Evolutionary conservation across 768 basidiomycete species (phyloP), one percentile per base, ranked within the genome.

Genomic region (Tricholoma bakamatsutake): DNA sequence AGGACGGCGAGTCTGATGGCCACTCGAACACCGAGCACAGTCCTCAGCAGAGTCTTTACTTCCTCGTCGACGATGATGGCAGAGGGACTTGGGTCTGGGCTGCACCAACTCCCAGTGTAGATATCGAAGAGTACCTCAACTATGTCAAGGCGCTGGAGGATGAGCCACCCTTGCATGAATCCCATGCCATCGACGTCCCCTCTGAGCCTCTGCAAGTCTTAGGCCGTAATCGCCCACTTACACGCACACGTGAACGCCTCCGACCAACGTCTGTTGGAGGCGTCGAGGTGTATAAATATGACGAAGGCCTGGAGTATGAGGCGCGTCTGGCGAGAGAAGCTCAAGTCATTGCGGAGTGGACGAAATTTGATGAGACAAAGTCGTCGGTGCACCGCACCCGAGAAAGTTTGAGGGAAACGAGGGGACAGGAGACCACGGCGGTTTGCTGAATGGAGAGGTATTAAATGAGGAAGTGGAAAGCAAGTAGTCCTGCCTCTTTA

Each of bases 241-340:
- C 17, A 13, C 53, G 53, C 30, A 21, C 53, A 9, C 30, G 53
- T 17, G 53, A 54, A 54, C 53, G 53, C 15, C 30, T 54, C 12
- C 53, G 53, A 3, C 40, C 45, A 10, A 54, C 42, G 17, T 8
- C 31, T 13, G 21, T 4, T 8, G 53, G 53, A 5, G 53, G 43
- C 28, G 42, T 46, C 21, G 53, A 54, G 8, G 31, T 31, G 18
- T 54, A 54, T 18, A 45, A 21, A 30, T 54, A 46, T 30, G 43
- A 54, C 28, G 45, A 43, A 13, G 53, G 53, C 8, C 43, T 43
- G 5, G 53, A 54, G 40, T 54, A 46, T 33, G 43, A 54, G 42
- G 28, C 27, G 17, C 53, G 53, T 15, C 39, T 52, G 15, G 51
- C 24, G 21, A 33, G 15, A 5, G 51, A 52, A 7, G 51, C 51